Percentiles rank a stretch among this genome's conserved stretches.
phyloP scores from a whole-genome alignment of 805 yeast genomes.

The Kodamaea jinghongensis region DNA sequence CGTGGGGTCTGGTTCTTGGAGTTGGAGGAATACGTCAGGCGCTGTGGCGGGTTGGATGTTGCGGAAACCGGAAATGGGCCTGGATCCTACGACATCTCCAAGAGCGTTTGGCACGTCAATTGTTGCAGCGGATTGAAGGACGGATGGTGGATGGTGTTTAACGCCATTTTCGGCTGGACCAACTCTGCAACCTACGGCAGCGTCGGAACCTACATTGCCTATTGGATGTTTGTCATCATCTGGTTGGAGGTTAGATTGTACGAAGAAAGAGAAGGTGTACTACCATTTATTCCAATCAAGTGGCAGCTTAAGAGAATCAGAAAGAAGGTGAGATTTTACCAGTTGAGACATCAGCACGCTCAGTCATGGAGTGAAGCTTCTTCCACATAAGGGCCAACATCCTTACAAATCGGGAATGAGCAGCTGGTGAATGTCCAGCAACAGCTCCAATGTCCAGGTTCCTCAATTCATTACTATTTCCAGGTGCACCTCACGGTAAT shows the following conservation, averaged over 20 bases:
- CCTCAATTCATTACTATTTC: no score
- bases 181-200: slow-evolving; percentile 46
- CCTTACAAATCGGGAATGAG: no score
- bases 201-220: slow-evolving; percentile 33
- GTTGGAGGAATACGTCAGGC: slow-evolving; percentile 35
- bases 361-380: neutral
- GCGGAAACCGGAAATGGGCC: slow-evolving; percentile 47
- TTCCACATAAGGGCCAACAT: no score
- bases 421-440: no score
- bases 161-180: slow-evolving; percentile 47
- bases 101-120: slow-evolving; percentile 45
- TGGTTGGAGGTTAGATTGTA: slow-evolving; percentile 30
- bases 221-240: slow-evolving; percentile 35
- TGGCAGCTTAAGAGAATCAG: slow-evolving; percentile 40
- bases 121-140: slow-evolving; percentile 45
- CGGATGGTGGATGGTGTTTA: slow-evolving; percentile 47
- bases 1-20: slow-evolving; percentile 46
- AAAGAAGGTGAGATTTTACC: slow-evolving; percentile 21
- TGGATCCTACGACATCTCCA: slow-evolving; percentile 41
- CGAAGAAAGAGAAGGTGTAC: slow-evolving; percentile 38
- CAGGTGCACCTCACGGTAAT: no score
- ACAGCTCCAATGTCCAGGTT: no score
- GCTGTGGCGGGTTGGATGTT: slow-evolving; percentile 41
- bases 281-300: slow-evolving; percentile 37
- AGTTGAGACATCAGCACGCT: slow-evolving; percentile 10